These are phyloP conservation scores for Hydnum rufescens DNA, from an alignment of 768 basidiomycete species.

Conservation along the genomic window DNA sequence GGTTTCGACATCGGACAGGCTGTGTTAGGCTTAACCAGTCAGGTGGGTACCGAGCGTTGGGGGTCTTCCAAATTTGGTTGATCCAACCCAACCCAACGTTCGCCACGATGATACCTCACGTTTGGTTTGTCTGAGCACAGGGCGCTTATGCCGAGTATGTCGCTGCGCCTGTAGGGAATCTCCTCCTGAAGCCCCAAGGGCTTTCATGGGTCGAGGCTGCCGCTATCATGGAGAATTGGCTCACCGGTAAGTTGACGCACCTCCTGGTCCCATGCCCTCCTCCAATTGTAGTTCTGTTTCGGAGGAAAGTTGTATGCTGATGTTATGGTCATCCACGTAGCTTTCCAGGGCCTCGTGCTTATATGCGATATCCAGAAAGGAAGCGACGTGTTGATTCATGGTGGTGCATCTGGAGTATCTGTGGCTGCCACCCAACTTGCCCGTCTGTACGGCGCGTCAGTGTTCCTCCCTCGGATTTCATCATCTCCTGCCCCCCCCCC, in stretches of 20 bases:
- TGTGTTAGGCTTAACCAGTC: constrained; percentile 59
- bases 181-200: constrained; percentile 53
- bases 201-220: constrained; percentile 75
- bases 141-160: constrained; percentile 87
- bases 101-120: too few species aligned
- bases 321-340: constrained; percentile 16
- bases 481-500: too few species aligned
- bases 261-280: not conserved
- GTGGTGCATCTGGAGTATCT: constrained; percentile 81
- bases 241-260: constrained; percentile 41
- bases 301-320: not conserved
- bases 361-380: constrained; percentile 48
- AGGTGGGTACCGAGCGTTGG: too few species aligned
- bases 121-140: too few species aligned
- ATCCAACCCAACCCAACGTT: too few species aligned
- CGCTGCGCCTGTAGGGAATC: constrained; percentile 37
- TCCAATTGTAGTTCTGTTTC: too few species aligned
- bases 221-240: constrained; percentile 68
- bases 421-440: constrained; percentile 78
- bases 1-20: constrained; percentile 46
- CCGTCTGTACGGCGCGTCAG: constrained; percentile 51
- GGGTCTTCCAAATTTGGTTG: too few species aligned
- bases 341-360: constrained; percentile 43
- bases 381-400: constrained; percentile 71
- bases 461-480: too few species aligned